These are phyloP conservation scores for Kwoniella botswanensis DNA, from an alignment of 768 basidiomycete genomes.

Conservation along the genomic window DNA sequence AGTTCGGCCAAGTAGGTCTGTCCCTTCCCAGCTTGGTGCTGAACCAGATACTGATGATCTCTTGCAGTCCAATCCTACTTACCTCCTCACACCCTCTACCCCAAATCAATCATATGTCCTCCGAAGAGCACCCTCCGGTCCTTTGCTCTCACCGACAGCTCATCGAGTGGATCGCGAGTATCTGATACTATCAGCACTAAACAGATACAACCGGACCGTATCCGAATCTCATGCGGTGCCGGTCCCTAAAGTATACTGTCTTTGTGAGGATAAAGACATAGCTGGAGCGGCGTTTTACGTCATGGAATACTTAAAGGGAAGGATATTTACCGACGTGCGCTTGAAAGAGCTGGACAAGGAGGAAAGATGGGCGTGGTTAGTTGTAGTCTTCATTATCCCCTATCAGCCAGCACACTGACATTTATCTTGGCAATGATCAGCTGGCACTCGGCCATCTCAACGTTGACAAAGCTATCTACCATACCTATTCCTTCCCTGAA, in stretches of 20 bases:
- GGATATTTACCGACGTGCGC: constrained; percentile 85
- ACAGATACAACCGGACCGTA: constrained; percentile 69
- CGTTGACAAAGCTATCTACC: constrained; percentile 54
- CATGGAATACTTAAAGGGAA: constrained; percentile 93
- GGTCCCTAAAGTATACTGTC: constrained; percentile 78
- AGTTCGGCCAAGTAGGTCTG: constrained; percentile 83
- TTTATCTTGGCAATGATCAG: constrained; percentile 17
- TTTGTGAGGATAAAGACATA: constrained; percentile 78
- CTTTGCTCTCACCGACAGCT: constrained; percentile 84
- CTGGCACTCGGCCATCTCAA: constrained; percentile 52
- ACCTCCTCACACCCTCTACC: constrained; percentile 79
- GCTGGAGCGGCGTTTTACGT: constrained; percentile 92
- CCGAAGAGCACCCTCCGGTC: constrained; percentile 89
- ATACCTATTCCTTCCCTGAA: constrained; percentile 67
- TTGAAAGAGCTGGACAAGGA: constrained; percentile 70
- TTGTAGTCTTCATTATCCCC: constrained; percentile 13
- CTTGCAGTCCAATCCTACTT: constrained; percentile 89
- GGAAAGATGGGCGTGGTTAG: constrained; percentile 75
- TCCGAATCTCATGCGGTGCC: constrained; percentile 66
- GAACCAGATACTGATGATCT: background rate
- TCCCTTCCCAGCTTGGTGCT: background rate
- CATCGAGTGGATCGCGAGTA: constrained; percentile 97
- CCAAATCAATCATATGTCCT: constrained; percentile 75
- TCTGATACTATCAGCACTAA: constrained; percentile 74
- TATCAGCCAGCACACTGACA: background rate